Base-by-base conservation (phyloP, 2,329 filamentous ascomycete genomes). In the Davidsoniella neocaledoniae region DNA sequence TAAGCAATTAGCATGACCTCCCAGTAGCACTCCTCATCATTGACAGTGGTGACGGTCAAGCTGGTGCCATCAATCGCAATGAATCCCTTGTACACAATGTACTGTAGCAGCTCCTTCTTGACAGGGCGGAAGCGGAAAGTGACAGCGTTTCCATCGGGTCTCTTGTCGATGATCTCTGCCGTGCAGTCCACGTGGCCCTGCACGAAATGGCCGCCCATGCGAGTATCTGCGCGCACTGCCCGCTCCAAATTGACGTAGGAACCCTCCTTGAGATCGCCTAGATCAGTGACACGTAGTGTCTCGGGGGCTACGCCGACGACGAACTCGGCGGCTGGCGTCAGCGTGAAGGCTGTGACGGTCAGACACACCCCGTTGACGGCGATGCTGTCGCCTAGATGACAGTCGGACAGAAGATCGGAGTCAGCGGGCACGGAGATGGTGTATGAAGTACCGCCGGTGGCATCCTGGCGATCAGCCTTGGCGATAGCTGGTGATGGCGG, bases 1-100 rank as follows among this genome's bases (percentile, higher is more conserved):
- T 98, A 98, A 7, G 84, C 77, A 63, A 98, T 95, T 54, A 98
- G 71, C 91, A 98, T 98, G 46, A 98, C 83, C 73, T 96, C 91
- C 76, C 81, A 95, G 63, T 86, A 93, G 40, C 82, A 80, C 56
- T 78, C 75, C 3, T 61, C 73, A 63, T 95, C 90, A 58, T 90
- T 68, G 26, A 96, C 90, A 56, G 76, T 74, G 2, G 90, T 96
- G 2, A 98, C 76, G 0, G 91, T 98, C 70, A 98, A 69, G 61
- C 88, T 95, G 21, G 91, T 90, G 4, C 91, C 91, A 62, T 98
- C 91, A 46, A 98, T 76, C 42, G 88, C 86, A 50, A 98, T 79
- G 64, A 87, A 98, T 46, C 91, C 91, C 72, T 98, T 98, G 70
- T 93, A 86, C 16, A 98, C 86, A 52, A 98, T 74, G 65, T 96